Conservation (phyloP, 345 rosid genomes). For the Eucalyptus sp. region DNA sequence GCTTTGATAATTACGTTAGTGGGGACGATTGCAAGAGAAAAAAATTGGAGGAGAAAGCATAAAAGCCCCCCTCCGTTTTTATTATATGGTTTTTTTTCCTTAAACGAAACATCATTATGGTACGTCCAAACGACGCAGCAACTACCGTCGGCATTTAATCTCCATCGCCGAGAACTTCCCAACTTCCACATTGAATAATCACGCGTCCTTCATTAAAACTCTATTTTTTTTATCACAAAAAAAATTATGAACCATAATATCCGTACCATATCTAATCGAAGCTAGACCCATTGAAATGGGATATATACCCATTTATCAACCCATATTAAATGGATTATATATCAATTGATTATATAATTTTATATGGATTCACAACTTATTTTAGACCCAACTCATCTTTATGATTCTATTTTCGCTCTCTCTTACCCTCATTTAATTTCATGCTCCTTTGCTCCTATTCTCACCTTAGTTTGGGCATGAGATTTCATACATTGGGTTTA, state of each 20-base stretch:
- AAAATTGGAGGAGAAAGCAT: neutral
- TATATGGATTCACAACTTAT: accelerated
- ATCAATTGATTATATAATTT: accelerated
- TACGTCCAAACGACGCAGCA: neutral
- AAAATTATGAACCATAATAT: too few relatives aligned
- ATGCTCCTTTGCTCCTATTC: too few relatives aligned
- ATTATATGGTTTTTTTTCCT: neutral
- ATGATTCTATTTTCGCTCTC: too few relatives aligned
- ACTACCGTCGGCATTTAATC: neutral
- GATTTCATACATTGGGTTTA: neutral
- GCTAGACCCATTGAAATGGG: neutral
- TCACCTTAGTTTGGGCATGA: neutral
- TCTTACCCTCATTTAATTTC: accelerated
- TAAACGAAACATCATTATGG: neutral
- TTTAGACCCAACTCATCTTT: too few relatives aligned
- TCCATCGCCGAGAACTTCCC: neutral
- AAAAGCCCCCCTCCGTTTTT: neutral
- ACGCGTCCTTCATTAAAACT: neutral
- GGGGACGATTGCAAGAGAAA: neutral
- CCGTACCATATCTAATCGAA: neutral
- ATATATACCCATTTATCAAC: neutral
- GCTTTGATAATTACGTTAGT: neutral
- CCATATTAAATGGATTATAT: too few relatives aligned
- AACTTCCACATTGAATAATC: neutral
- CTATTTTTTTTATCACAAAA: neutral